These are phyloP conservation scores for Oryza nivara DNA, from an alignment of 176 grass and related monocot species.

Conservation along the genomic window DNA sequence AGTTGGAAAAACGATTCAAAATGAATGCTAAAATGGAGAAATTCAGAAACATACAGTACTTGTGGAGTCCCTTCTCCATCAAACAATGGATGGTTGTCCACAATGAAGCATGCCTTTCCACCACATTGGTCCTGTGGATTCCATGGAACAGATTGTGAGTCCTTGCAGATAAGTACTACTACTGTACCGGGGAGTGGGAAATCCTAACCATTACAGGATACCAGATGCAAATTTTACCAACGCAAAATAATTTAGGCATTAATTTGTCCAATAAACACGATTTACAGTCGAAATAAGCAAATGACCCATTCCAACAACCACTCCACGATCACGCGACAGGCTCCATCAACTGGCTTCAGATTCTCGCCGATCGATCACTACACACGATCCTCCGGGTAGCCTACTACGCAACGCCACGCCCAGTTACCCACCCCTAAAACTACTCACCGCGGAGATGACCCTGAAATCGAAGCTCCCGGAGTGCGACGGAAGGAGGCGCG, in stretches of 20 bases:
- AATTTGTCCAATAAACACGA: background rate
- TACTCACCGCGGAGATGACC: constrained; percentile 48
- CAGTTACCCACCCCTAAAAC: background rate
- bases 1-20: background rate
- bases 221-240: background rate
- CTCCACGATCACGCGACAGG: background rate
- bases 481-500: constrained; percentile 66
- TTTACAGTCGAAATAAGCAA: background rate
- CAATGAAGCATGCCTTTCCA: constrained; percentile 63
- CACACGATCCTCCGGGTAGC: background rate
- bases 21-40: background rate
- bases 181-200: background rate
- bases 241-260: background rate
- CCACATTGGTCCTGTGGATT: constrained; percentile 57
- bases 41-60: constrained; percentile 49
- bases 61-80: constrained; percentile 52
- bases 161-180: background rate
- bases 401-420: background rate
- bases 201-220: background rate
- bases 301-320: background rate
- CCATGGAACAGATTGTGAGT: constrained; percentile 11
- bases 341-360: background rate
- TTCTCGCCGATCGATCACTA: background rate
- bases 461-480: constrained; percentile 63
- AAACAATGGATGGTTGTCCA: constrained; percentile 54